Evolutionary conservation across 2,329 filamentous ascomycete genomes (phyloP).

Genomic region (Venturia aucupariae): DNA sequence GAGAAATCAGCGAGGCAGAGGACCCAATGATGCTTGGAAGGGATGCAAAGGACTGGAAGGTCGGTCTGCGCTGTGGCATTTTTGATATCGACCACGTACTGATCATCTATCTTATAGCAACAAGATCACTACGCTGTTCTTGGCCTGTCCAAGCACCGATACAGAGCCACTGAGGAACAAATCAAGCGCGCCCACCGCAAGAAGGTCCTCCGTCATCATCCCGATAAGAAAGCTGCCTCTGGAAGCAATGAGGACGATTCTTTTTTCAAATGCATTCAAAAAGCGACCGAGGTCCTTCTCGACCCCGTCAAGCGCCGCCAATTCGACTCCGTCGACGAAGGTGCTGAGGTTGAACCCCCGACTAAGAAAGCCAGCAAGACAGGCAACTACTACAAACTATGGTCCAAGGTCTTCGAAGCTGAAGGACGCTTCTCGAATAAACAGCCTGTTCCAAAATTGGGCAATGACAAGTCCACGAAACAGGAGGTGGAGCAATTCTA

Average conservation of each 20-base stretch:
- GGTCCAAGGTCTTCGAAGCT: conserved; percentile 80
- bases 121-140: conserved; percentile 99
- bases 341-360: conserved; percentile 83
- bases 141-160: conserved; percentile 85
- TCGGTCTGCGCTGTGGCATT: conserved; percentile 32
- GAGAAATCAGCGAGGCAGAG: conserved; percentile 88
- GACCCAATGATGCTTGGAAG: conserved; percentile 85
- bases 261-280: conserved; percentile 99
- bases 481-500: conserved; percentile 93
- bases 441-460: conserved; percentile 81
- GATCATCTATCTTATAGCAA: conserved; percentile 40
- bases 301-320: conserved; percentile 90
- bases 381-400: conserved; percentile 91
- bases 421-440: conserved; percentile 88
- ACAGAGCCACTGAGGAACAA: conserved; percentile 88
- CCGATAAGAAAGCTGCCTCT: conserved; percentile 93
- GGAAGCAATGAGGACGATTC: conserved; percentile 85
- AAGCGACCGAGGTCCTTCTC: conserved; percentile 85
- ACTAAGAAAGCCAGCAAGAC: conserved; percentile 82
- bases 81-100: not conserved
- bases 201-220: conserved; percentile 98
- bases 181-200: conserved; percentile 99
- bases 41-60: conserved; percentile 99
- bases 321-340: conserved; percentile 93
- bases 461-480: conserved; percentile 72